These are phyloP conservation scores for Neurospora sp. DNA, from an alignment of 2,329 filamentous ascomycete genomes.

Conservation along the genomic window DNA sequence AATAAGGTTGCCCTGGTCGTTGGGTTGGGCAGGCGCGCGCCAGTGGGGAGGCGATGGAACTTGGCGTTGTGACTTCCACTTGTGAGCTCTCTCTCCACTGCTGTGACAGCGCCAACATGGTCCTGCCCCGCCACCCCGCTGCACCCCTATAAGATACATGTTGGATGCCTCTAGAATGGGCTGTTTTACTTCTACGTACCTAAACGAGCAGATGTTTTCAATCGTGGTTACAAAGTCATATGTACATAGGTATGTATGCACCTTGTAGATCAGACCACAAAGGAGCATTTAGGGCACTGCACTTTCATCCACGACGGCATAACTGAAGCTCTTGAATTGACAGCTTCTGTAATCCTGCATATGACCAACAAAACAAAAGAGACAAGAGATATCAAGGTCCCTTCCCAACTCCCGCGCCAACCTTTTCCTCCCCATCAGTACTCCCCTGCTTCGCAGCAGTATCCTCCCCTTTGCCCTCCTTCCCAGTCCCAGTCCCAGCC, in stretches of 20 bases:
- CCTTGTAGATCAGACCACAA: background rate
- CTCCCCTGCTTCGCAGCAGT: background rate
- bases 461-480: background rate
- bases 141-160: background rate
- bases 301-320: background rate
- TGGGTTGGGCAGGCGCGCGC: background rate
- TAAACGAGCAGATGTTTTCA: background rate
- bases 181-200: background rate
- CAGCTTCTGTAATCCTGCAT: background rate
- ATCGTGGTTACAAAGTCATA: background rate
- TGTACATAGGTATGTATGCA: background rate
- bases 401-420: background rate
- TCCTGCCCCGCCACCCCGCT: background rate
- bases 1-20: background rate
- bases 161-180: background rate
- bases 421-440: background rate
- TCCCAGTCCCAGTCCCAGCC: background rate
- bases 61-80: background rate
- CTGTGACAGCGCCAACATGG: background rate
- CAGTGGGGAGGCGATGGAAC: background rate
- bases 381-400: background rate
- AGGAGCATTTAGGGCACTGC: background rate
- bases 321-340: background rate
- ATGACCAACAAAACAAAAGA: background rate
- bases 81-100: background rate